Conservation (phyloP, 176 grass and related monocot genomes). For the Oryza meridionalis region DNA sequence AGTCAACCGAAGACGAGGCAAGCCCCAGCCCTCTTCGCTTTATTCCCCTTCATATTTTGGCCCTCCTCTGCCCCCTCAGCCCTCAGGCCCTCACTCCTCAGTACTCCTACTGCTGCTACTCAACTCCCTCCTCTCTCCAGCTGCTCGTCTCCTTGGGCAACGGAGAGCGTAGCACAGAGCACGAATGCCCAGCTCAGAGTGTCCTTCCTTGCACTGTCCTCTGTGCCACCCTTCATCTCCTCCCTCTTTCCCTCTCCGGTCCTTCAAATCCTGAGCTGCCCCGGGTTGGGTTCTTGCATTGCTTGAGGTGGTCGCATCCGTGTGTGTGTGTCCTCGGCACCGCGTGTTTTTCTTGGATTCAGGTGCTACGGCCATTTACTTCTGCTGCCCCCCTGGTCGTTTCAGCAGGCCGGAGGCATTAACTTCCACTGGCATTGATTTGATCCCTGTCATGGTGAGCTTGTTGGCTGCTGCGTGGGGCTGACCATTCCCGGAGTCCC, state of each 20-base stretch:
- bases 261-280: slow-evolving; percentile 30
- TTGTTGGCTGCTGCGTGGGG: neutral
- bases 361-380: slow-evolving; percentile 45
- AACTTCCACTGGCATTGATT: slow-evolving; percentile 50
- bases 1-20: slow-evolving; percentile 24
- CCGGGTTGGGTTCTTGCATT: slow-evolving; percentile 39
- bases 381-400: slow-evolving; percentile 27
- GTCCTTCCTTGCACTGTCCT: slow-evolving; percentile 31
- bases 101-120: neutral
- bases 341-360: slow-evolving; percentile 34
- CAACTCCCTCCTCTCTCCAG: neutral
- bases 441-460: neutral
- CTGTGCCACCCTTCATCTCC: neutral
- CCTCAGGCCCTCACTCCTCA: neutral
- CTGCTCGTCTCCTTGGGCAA: slow-evolving; percentile 43
- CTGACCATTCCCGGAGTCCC: neutral
- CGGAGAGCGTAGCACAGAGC: neutral
- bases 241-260: slow-evolving; percentile 34
- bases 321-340: slow-evolving; percentile 30
- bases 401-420: slow-evolving; percentile 37
- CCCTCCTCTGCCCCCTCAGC: slow-evolving; percentile 3
- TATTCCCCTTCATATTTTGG: slow-evolving; percentile 73
- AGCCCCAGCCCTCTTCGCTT: slow-evolving; percentile 35
- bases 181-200: neutral
- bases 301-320: slow-evolving; percentile 42